phyloP scores from a whole-genome alignment of 192 early-diverging fungal genomes.

The Geranomyces michiganensis region DNA sequence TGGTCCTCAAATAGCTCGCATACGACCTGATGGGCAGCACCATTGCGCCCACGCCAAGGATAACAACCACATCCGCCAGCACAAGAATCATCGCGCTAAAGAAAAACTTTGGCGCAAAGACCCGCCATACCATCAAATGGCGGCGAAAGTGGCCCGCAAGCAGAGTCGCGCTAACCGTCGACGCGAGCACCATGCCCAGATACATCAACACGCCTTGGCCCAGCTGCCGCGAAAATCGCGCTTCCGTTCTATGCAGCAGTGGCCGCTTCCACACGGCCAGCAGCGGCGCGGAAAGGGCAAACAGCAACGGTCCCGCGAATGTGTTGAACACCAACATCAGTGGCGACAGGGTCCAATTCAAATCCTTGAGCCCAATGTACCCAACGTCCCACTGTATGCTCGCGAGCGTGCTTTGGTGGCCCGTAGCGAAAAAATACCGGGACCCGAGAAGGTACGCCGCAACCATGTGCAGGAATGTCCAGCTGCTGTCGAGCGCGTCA shows the following conservation, averaged over 20 bases:
- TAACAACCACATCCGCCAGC: slow-evolving; percentile 23
- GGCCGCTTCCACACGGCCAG: slow-evolving; percentile 59
- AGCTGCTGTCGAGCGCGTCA: neutral
- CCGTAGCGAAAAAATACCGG: slow-evolving; percentile 83
- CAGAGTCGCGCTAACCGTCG: slow-evolving; percentile 50
- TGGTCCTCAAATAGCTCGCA: slow-evolving; percentile 8
- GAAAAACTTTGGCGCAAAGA: slow-evolving; percentile 92
- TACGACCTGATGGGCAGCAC: slow-evolving; percentile 28
- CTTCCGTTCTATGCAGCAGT: slow-evolving; percentile 42
- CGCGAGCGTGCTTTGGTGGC: slow-evolving; percentile 87
- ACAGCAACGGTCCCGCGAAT: slow-evolving; percentile 54
- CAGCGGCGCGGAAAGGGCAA: slow-evolving; percentile 59
- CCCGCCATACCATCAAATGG: slow-evolving; percentile 97
- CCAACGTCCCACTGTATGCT: slow-evolving; percentile 91
- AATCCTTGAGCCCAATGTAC: slow-evolving; percentile 79
- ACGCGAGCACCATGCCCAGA: slow-evolving; percentile 47
- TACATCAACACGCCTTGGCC: slow-evolving; percentile 40
- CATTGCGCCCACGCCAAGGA: slow-evolving; percentile 31
- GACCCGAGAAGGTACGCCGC: slow-evolving; percentile 51
- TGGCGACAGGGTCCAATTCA: slow-evolving; percentile 72
- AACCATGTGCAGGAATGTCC: slow-evolving; percentile 43
- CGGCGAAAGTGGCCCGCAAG: slow-evolving; percentile 73
- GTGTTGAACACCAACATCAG: slow-evolving; percentile 79
- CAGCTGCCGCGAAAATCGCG: slow-evolving; percentile 44
- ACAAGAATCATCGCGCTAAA: slow-evolving; percentile 34